Evolutionary conservation across 495 filamentous ascomycete species (phyloP), one percentile per base, ranked within the genome.

Genomic region (Parathielavia appendiculata): DNA sequence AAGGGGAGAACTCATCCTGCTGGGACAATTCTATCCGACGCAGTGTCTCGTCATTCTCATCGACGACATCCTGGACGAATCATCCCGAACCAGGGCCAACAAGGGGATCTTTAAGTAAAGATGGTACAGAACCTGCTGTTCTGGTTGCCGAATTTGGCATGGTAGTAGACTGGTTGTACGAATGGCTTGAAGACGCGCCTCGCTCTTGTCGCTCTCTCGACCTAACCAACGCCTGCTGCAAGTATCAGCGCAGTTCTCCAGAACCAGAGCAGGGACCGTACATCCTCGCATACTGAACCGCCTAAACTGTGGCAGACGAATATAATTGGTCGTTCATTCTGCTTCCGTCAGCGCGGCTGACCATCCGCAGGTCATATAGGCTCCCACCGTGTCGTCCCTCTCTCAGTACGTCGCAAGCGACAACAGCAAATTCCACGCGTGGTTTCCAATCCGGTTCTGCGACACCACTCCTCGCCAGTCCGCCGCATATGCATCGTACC

Each of bases 231-330:
- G 62, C 58, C 58, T 66, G 23, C 4, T 5, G 12, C 54, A 5
- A n/a, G 49, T 46, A 39, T 60, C 13, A 60, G 48, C 49, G 34
- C 23, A 22, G 40, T 51, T 5, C 14, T 26, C 13, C 11, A 9
- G 44, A 38, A 13, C 32, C 30, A 19, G 34, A 32, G 36, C 20
- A 36, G 48, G 39, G 46, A 41, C 5, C 63, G 12, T 55, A 66
- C 66, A 64, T 66, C 57, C 48, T 78, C 60, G 54, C 68, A 73
- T 0, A 79, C 73, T 0, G 79, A 65, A 38, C 76, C 75, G 13
- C 56, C 60, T 59, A 81, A 70, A 44, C 64, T 71, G 11, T 69
- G 61, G 64, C 58, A 78, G 23, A 67, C 60, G 48, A 69, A 67
- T 52, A 69, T 63, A 4, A 69, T 68, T 54, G 62, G 62, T 34